Percentiles rank a stretch among this genome's conserved stretches.
Evolutionary conservation across 768 basidiomycete species (phyloP).

Genomic region (Rhizopogon roseolus): DNA sequence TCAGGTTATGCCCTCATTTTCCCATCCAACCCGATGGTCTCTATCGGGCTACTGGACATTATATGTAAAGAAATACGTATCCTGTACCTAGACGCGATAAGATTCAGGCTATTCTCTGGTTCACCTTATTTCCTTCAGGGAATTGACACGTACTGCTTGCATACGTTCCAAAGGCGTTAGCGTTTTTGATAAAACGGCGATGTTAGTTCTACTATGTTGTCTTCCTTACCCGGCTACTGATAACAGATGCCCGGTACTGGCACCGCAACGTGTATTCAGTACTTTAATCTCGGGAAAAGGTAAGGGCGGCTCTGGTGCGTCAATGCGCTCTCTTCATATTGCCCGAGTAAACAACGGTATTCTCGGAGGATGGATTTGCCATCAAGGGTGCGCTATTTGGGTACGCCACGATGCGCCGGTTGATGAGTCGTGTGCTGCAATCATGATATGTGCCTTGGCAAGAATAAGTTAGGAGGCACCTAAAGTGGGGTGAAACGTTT

Average conservation of each 20-base stretch:
- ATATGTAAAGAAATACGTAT: too few relatives aligned
- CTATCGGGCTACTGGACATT: too few relatives aligned
- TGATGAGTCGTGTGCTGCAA: conserved; percentile 19
- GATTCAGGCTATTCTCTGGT: too few relatives aligned
- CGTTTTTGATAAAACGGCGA: conserved; percentile 39
- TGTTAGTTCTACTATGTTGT: conserved; percentile 21
- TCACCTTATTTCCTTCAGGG: too few relatives aligned
- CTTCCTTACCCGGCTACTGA: background rate
- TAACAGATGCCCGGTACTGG: conserved; percentile 46
- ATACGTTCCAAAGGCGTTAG: conserved; percentile 45
- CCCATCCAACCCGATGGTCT: too few relatives aligned
- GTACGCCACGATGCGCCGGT: conserved; percentile 10
- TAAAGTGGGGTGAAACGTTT: too few relatives aligned
- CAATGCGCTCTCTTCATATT: background rate
- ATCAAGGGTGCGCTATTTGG: conserved; percentile 42
- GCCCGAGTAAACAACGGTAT: background rate
- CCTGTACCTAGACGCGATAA: too few relatives aligned
- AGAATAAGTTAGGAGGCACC: too few relatives aligned
- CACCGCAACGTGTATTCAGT: conserved; percentile 26
- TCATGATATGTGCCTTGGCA: conserved; percentile 33
- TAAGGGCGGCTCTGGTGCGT: conserved; percentile 25
- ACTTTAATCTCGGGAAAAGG: conserved; percentile 53
- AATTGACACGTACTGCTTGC: conserved; percentile 67
- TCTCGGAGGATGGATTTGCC: conserved; percentile 38
- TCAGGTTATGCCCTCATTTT: too few relatives aligned